Evolutionary conservation across 306 rosid species (phyloP).

Genomic region (Prunus davidiana): DNA sequence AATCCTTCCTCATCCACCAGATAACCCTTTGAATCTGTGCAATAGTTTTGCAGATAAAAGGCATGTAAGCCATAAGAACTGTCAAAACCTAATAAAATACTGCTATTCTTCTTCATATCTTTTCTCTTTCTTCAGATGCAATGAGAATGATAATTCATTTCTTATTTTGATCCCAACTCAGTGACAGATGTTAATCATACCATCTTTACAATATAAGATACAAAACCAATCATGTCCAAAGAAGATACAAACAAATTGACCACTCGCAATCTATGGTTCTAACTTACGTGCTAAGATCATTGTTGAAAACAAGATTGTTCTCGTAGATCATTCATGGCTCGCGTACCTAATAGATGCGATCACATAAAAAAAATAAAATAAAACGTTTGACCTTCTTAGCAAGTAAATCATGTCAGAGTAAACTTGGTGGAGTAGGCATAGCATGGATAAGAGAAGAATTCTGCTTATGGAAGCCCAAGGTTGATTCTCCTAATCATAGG

Average conservation of each 20-base stretch:
- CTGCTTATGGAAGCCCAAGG: background rate
- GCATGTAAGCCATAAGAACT: conserved; percentile 16
- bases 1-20: conserved; percentile 97
- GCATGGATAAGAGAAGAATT: background rate
- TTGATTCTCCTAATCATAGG: background rate
- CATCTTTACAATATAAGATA: background rate
- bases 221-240: background rate
- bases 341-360: background rate
- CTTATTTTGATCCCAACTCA: background rate
- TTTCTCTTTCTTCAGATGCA: background rate
- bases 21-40: conserved; percentile 90
- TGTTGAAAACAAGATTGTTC: background rate
- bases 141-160: background rate
- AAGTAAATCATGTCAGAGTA: background rate
- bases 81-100: conserved; percentile 2
- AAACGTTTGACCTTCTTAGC: background rate
- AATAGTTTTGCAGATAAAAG: conserved; percentile 22
- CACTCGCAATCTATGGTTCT: background rate
- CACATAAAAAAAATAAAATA: background rate
- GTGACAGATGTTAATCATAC: background rate
- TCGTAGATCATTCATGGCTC: background rate
- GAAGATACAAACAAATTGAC: background rate
- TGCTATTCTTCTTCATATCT: background rate
- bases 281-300: background rate
- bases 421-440: background rate